Evolutionary conservation across 495 filamentous ascomycete genomes (phyloP), one percentile per base, ranked within the genome.

Genomic region (Xylaria palmicola): DNA sequence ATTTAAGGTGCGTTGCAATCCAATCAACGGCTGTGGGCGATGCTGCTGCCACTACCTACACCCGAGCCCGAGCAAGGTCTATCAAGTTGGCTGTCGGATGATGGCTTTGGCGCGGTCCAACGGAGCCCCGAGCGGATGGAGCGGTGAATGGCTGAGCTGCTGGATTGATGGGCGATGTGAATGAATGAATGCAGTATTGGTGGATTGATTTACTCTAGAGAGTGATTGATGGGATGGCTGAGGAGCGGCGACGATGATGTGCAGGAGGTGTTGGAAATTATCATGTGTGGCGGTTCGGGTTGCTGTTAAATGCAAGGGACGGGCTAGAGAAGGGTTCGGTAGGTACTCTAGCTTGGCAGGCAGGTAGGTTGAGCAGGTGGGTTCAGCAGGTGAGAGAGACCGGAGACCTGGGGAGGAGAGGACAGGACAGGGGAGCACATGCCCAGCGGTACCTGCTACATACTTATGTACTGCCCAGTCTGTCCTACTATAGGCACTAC

Each of bases 261-360:
- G 57, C 57, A 60, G 57, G 34, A 34, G 41, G 22, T 52, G 32
- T 39, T 48, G 37, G 24, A 24, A 52, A 52, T 50, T 52, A 52
- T 56, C 53, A 27, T 49, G 32, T 50, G 54, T 32, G 34, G 37
- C 30, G 44, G 57, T 44, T 40, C 47, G 19, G 57, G 20, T 44
- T 44, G 57, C 47, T 51, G 57, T 50, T 52, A 52, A 41, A 60
- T 60, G 57, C 57, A 60, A 60, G 57, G 57, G 19, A 44, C 47
- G 26, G 34, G 9, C 34, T n/a, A 24, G 26, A n/a, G 29, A 2
- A 48, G 50, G 12, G 24, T 37, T 55, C 50, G 56, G 29, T 59
- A 48, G 27, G 13, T 20, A 56, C 51, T 41, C 6, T 4, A 20
- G 53, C 10, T 27, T 19, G 22, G 51, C 24, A 27, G 17, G 41